These are phyloP conservation scores for Nakaseomyces uthaithaninus DNA, from an alignment of 1,139 yeast species.

Conservation along the genomic window DNA sequence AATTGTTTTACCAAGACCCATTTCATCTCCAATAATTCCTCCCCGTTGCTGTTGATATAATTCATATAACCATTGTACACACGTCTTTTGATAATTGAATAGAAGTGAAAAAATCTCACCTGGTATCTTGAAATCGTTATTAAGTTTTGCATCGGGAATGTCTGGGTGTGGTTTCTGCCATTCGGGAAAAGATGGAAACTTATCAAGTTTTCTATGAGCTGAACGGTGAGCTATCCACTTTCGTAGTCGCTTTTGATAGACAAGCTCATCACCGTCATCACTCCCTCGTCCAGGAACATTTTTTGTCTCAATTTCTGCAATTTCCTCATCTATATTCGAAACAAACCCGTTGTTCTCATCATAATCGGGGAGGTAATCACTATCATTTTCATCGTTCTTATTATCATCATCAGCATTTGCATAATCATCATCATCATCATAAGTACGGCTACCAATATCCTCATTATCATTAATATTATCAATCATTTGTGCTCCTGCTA, in stretches of 20 bases:
- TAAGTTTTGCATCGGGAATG: constrained; percentile 64
- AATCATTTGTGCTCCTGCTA: constrained; percentile 4
- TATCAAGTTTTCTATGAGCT: constrained; percentile 21
- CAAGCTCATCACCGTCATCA: constrained; percentile 74
- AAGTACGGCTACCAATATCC: too few species aligned
- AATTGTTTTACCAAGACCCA: constrained; percentile 95
- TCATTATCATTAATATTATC: constrained; percentile 15
- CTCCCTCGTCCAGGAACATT: constrained; percentile 23
- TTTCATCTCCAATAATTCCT: constrained; percentile 94
- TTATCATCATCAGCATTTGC: constrained; percentile 14
- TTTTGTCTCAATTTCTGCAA: constrained; percentile 11
- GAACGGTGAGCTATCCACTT: constrained; percentile 49
- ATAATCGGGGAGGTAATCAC: constrained; percentile 9
- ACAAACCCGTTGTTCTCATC: background rate
- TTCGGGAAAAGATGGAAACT: constrained; percentile 30
- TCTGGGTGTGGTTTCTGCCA: constrained; percentile 74
- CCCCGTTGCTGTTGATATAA: constrained; percentile 80
- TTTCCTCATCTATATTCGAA: constrained; percentile 9
- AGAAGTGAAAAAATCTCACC: constrained; percentile 84
- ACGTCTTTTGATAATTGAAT: constrained; percentile 89
- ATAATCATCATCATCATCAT: constrained; percentile 23
- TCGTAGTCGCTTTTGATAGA: constrained; percentile 50
- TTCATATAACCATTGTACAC: constrained; percentile 77
- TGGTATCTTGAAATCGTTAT: constrained; percentile 64
- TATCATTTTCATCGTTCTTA: constrained; percentile 9